Evolutionary conservation across 768 basidiomycete genomes (phyloP).

Genomic region (Crucibulum laeve): DNA sequence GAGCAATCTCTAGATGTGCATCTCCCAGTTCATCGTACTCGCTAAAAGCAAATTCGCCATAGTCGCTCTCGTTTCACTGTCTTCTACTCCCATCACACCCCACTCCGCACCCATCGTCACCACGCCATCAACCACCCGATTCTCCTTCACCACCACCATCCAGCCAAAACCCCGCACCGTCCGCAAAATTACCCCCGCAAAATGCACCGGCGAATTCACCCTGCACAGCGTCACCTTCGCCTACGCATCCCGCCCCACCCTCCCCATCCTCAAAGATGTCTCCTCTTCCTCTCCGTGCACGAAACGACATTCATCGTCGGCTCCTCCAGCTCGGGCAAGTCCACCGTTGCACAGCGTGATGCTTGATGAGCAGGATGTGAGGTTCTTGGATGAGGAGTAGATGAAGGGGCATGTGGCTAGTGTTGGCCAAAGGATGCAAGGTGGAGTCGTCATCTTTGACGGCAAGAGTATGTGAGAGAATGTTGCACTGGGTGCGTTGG

Average conservation of each 20-base stretch:
- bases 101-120: constrained; percentile 35
- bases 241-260: constrained; percentile 76
- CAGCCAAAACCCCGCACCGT: constrained; percentile 30
- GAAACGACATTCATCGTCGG: constrained; percentile 93
- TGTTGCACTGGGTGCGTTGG: constrained; percentile 59
- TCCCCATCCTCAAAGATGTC: constrained; percentile 60
- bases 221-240: constrained; percentile 74
- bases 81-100: constrained; percentile 18
- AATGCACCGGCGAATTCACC: constrained; percentile 70
- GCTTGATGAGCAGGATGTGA: constrained; percentile 80
- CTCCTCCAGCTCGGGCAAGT: constrained; percentile 89
- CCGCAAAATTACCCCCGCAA: constrained; percentile 60
- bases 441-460: constrained; percentile 56
- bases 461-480: constrained; percentile 83
- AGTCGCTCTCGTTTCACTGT: constrained; percentile 57
- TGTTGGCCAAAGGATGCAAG: constrained; percentile 72
- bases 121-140: constrained; percentile 48
- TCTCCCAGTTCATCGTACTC: constrained; percentile 75
- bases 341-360: constrained; percentile 78
- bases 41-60: constrained; percentile 83
- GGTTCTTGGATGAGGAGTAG: constrained; percentile 69
- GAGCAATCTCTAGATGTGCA: constrained; percentile 80
- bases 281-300: constrained; percentile 68
- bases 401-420: constrained; percentile 66
- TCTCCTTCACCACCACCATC: constrained; percentile 48